These are phyloP conservation scores for Ophiostoma piceae DNA, from an alignment of 2,329 filamentous ascomycete species.

Conservation along the genomic window DNA sequence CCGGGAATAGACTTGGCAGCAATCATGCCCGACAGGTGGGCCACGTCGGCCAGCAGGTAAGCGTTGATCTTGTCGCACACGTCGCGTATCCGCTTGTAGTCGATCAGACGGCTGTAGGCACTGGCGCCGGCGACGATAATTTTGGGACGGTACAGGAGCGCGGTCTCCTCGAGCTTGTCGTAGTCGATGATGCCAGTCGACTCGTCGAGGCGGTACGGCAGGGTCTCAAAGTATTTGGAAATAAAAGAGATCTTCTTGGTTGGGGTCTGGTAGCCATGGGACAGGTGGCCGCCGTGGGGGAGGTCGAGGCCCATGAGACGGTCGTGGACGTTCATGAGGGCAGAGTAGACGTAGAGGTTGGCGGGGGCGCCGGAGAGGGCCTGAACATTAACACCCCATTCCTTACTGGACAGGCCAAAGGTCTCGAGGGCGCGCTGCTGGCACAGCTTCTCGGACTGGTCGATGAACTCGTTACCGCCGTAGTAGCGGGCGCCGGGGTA, in stretches of 20 bases:
- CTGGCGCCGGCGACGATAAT: conserved; percentile 92
- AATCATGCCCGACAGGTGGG: conserved; percentile 91
- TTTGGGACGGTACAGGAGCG: conserved; percentile 87
- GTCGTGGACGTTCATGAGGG: conserved; percentile 86
- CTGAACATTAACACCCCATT: conserved; percentile 98
- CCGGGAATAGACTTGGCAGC: conserved; percentile 86
- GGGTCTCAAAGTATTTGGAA: conserved; percentile 97
- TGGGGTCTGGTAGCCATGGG: conserved; percentile 94
- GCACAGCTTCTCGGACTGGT: conserved; percentile 81
- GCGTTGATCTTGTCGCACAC: conserved; percentile 87
- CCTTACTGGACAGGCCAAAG: conserved; percentile 73
- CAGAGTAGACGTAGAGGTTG: conserved; percentile 92
- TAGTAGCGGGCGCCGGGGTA: conserved; percentile 97
- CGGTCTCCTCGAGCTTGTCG: conserved; percentile 79
- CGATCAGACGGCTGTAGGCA: conserved; percentile 91
- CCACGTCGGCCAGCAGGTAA: conserved; percentile 94
- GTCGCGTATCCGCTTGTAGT: conserved; percentile 87
- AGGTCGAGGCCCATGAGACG: conserved; percentile 95
- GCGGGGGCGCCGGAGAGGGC: conserved; percentile 69
- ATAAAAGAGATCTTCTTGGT: conserved; percentile 95
- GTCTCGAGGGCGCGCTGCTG: conserved; percentile 85
- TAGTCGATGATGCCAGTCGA: conserved; percentile 94
- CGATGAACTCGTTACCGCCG: conserved; percentile 93
- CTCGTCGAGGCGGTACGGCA: conserved; percentile 89
- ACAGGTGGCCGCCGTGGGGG: conserved; percentile 91